Conservation (phyloP, 73 alveolate genomes). For the Symbiodinium natans region DNA sequence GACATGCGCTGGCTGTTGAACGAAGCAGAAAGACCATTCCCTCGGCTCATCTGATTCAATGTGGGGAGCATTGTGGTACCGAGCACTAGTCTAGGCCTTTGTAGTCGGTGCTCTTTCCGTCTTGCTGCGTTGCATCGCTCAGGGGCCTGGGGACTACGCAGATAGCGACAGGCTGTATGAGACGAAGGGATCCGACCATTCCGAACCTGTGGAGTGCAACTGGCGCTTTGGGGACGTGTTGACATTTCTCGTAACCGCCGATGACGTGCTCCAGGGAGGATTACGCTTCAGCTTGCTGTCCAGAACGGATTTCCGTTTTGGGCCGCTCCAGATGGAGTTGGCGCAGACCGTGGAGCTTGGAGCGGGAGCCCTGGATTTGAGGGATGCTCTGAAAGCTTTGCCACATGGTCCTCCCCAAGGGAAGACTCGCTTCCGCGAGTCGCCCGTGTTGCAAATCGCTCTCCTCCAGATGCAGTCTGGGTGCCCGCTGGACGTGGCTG, state of each 20-base stretch:
- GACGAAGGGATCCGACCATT: background rate
- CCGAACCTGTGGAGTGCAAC: slow-evolving; percentile 33
- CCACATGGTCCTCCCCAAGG: background rate
- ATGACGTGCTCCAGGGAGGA: background rate
- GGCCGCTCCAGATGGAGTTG: slow-evolving; percentile 27
- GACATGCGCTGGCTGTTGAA: too few relatives aligned
- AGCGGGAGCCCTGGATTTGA: slow-evolving; percentile 16
- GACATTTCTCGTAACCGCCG: background rate
- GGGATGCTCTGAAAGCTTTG: background rate
- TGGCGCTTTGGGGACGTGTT: slow-evolving; percentile 46
- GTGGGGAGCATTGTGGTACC: too few relatives aligned
- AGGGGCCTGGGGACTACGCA: background rate
- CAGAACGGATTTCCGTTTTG: slow-evolving; percentile 30
- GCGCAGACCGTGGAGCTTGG: slow-evolving; percentile 29
- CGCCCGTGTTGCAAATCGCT: background rate
- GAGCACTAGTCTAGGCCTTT: too few relatives aligned
- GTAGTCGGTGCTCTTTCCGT: too few relatives aligned
- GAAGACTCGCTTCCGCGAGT: background rate
- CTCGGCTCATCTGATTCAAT: too few relatives aligned
- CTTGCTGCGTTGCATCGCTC: too few relatives aligned
- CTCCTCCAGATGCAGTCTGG: background rate
- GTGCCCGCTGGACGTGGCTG: background rate
- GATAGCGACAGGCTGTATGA: background rate
- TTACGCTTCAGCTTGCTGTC: background rate
- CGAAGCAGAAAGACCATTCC: too few relatives aligned